Percentiles rank a stretch among this genome's conserved stretches.
Evolutionary conservation across 2,329 filamentous ascomycete species (phyloP).

Genomic region (Corinectria fuckeliana): DNA sequence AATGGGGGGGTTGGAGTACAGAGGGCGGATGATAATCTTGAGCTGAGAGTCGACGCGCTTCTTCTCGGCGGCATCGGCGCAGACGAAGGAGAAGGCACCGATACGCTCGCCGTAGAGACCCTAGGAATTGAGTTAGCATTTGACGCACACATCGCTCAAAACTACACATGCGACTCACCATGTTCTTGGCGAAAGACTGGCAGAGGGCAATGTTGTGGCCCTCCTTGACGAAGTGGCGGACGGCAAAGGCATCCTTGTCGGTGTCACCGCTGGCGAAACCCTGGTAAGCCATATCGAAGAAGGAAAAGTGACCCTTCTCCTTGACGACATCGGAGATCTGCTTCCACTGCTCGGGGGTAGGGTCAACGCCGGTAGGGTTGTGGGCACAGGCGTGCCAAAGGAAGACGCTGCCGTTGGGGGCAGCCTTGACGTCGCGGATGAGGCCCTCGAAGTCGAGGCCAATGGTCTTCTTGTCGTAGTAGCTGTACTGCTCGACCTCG

Average conservation of each 20-base stretch:
- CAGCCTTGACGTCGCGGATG: conserved; percentile 86
- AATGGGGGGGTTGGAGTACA: conserved; percentile 98
- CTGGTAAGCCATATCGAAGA: conserved; percentile 99
- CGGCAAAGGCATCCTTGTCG: conserved; percentile 89
- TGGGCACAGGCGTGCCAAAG: conserved; percentile 96
- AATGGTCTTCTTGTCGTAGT: conserved; percentile 99
- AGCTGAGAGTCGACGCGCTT: conserved; percentile 96
- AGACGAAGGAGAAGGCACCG: conserved; percentile 93
- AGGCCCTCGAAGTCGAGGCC: conserved; percentile 97
- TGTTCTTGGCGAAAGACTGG: conserved; percentile 99
- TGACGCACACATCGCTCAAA: not conserved
- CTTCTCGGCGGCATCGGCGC: conserved; percentile 85
- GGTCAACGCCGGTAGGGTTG: conserved; percentile 97
- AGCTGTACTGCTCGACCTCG: conserved; percentile 92
- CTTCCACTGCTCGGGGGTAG: conserved; percentile 89
- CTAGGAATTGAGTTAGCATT: conserved; percentile 47
- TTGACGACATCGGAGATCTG: conserved; percentile 88
- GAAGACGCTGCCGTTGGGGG: conserved; percentile 86
- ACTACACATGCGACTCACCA: conserved; percentile 62
- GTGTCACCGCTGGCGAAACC: conserved; percentile 94
- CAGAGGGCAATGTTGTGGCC: conserved; percentile 88
- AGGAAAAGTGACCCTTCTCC: conserved; percentile 85
- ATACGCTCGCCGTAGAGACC: conserved; percentile 98
- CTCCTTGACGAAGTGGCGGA: conserved; percentile 91
- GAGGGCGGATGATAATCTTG: conserved; percentile 95